Conservation (phyloP, 108 stramenopile genomes). For the Seminavis robusta region DNA sequence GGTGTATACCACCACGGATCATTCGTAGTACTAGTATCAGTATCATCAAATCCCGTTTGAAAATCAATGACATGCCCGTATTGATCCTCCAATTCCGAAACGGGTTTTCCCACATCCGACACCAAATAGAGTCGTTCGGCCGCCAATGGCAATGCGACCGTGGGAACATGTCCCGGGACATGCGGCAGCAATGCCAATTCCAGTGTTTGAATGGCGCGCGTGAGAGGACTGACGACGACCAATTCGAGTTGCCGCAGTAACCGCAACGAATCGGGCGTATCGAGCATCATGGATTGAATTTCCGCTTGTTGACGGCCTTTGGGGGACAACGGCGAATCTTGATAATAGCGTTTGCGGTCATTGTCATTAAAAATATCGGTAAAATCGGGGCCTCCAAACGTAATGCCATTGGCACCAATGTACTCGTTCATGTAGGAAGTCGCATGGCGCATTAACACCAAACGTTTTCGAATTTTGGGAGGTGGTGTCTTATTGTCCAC, state of each 20-base stretch:
- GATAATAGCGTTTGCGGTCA: constrained; percentile 6
- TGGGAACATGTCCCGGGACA: constrained; percentile 3
- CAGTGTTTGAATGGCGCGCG: constrained; percentile 50
- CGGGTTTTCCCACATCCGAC: constrained; percentile 40
- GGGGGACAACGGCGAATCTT: constrained; percentile 43
- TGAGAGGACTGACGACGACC: constrained; percentile 49
- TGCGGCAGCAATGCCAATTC: constrained; percentile 19
- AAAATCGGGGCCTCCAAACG: constrained; percentile 44
- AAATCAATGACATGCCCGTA: constrained; percentile 40
- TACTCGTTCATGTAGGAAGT: constrained; percentile 65
- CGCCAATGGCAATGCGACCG: constrained; percentile 42
- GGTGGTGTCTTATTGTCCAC: neutral
- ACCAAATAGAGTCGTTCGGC: constrained; percentile 56
- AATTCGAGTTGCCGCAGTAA: constrained; percentile 31
- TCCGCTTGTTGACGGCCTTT: constrained; percentile 27
- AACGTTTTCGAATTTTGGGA: neutral
- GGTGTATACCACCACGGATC: constrained; percentile 8
- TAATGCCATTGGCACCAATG: constrained; percentile 23
- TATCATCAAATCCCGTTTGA: constrained; percentile 21
- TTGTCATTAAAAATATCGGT: constrained; percentile 40
- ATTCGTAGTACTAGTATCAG: neutral
- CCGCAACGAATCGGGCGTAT: neutral
- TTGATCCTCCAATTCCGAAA: constrained; percentile 13
- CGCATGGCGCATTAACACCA: constrained; percentile 45
- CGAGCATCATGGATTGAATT: constrained; percentile 6